A percentile compares a stretch with the other conserved stretches of the same genome.
Conservation (phyloP, 1,139 yeast genomes). For the Eremothecium cymbalariae region DNA sequence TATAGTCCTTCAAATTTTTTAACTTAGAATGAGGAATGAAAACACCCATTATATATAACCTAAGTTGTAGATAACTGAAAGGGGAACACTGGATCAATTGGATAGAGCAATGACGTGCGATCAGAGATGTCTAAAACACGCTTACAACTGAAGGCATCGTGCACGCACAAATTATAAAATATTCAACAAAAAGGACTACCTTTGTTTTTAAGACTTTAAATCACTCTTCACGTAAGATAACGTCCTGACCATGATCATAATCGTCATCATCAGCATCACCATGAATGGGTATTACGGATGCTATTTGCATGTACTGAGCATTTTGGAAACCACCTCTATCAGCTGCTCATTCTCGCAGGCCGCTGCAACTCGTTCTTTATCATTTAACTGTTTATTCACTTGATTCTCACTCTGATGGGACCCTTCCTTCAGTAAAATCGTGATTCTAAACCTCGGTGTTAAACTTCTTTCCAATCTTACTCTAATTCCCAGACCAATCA, state of each 20-base stretch:
- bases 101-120: no score
- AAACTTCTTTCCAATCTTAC: conserved; percentile 85
- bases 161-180: background rate
- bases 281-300: no score
- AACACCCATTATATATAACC: conserved; percentile 77
- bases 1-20: conserved; percentile 57
- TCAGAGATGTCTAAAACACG: no score
- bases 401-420: conserved; percentile 94
- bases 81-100: no score
- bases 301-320: conserved; percentile 71
- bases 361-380: conserved; percentile 96
- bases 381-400: conserved; percentile 93
- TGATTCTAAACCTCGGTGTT: conserved; percentile 76
- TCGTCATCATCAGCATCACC: no score
- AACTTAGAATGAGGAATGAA: conserved; percentile 57
- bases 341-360: conserved; percentile 97
- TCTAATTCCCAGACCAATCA: conserved; percentile 89
- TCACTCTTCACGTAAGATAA: background rate
- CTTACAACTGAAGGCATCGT: background rate
- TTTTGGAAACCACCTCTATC: conserved; percentile 76
- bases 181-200: background rate
- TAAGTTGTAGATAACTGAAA: no score
- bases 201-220: background rate
- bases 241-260: background rate
- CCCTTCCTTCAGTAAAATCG: conserved; percentile 77